Base-by-base conservation (phyloP, 257 asterid genomes). In the Fraxinus americana region DNA sequence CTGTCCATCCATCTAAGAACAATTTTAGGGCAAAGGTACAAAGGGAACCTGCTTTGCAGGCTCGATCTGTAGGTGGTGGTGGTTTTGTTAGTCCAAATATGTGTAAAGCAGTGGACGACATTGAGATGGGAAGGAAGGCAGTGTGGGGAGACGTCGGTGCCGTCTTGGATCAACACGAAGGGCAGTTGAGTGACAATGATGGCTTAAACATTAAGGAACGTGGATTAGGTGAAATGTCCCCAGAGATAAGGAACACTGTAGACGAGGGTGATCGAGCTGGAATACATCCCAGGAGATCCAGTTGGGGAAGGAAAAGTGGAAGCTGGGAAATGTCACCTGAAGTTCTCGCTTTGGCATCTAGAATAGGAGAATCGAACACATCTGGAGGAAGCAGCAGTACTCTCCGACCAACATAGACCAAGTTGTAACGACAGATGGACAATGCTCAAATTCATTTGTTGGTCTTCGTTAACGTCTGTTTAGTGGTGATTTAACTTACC, bases 281-380 rank as follows among this genome's bases (percentile, higher is more conserved):
- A 77, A 83, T 89, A 57, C 96, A 92, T 81, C 87, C 96, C 0
- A 89, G 96, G 76, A 89, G 97, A 32, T 90, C 98, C 2, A 92
- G 92, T 57, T 93, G 99, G 99, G 99, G 98, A 43, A 88, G 98
- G 85, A 91, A 89, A 80, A 92, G 98, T 36, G 99, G 98, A 77
- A 96, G 90, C 83, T 96, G 98, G 99, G 99, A 95, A 73, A 95
- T 92, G 97, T 92, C 99, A 5, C 99, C 99, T 10, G 99, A 95
- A 86, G 97, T 95, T 50, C 91, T 93, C 27, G 97, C 99, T 59
- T 76, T 93, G 89, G 90, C 99, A 12, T 89, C 98, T 9, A 86
- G 98, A 86, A 87, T 87, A 89, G 97, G 90, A 54, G 99, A 93
- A 75, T 68, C 91, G 0, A 92, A 89, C 59, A 88, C 86, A 72